Conservation (phyloP, 305 asterid species). For the Fraxinus nigra region DNA sequence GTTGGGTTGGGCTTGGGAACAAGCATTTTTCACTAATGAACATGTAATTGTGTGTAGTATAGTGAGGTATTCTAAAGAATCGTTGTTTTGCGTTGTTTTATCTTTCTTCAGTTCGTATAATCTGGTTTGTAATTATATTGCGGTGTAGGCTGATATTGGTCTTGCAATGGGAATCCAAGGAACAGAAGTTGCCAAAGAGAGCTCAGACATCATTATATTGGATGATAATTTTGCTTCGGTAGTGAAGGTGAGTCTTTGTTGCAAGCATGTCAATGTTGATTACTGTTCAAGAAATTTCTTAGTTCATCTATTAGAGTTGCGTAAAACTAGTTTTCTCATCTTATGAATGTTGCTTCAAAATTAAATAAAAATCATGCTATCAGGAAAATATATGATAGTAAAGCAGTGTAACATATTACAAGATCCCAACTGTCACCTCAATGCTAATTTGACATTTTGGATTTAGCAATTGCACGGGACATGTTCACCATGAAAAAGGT, state of each 20-base stretch:
- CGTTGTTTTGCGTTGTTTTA: constrained; percentile 4
- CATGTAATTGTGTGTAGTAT: background rate
- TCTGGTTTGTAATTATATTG: constrained; percentile 17
- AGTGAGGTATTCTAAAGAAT: background rate
- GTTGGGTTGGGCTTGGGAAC: background rate
- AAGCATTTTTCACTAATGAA: background rate
- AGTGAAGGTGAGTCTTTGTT: background rate
- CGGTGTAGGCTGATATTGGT: constrained; percentile 40
- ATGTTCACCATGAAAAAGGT: background rate
- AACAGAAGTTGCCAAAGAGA: constrained; percentile 20
- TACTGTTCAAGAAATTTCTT: background rate
- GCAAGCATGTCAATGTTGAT: background rate
- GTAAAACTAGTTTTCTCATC: background rate
- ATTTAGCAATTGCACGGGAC: background rate
- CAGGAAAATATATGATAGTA: background rate
- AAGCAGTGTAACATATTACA: background rate
- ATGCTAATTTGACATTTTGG: background rate
- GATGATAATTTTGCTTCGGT: constrained; percentile 7
- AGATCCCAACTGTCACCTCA: background rate
- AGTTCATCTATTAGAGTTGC: background rate
- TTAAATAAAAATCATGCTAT: background rate
- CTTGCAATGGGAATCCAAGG: constrained; percentile 20
- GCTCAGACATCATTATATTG: constrained; percentile 12
- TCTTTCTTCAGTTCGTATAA: constrained; percentile 15
- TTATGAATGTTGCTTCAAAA: background rate